Percentiles rank a stretch among this genome's conserved stretches.
Conservation (phyloP, 495 filamentous ascomycete genomes). For the Astrocystis sublimbata region DNA sequence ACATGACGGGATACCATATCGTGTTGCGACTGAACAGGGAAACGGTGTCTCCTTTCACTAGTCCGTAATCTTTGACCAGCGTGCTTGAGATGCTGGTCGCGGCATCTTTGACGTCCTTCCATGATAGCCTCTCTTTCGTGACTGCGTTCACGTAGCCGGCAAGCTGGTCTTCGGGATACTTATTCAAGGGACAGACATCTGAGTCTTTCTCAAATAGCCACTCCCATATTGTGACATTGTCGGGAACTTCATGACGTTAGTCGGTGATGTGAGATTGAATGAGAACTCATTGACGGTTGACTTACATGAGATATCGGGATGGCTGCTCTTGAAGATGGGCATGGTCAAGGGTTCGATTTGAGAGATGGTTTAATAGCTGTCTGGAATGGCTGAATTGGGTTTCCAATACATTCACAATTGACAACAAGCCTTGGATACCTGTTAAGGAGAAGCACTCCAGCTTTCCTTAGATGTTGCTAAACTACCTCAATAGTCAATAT, state of each 20-base stretch:
- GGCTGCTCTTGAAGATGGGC: conserved; percentile 18
- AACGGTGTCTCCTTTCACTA: conserved; percentile 51
- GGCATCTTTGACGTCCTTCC: conserved; percentile 49
- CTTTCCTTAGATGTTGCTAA: too few species aligned
- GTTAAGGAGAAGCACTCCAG: too few species aligned
- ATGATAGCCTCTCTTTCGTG: conserved; percentile 58
- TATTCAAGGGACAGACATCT: conserved; percentile 44
- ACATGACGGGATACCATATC: conserved; percentile 62
- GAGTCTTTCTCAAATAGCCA: conserved; percentile 58
- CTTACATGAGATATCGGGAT: conserved; percentile 16
- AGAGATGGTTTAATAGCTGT: too few species aligned
- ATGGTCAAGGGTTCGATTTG: not conserved
- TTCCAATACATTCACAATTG: too few species aligned
- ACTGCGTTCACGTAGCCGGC: conserved; percentile 56
- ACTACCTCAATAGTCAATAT: too few species aligned
- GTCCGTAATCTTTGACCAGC: conserved; percentile 52
- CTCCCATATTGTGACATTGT: conserved; percentile 56
- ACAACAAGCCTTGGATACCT: too few species aligned
- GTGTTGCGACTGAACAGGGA: conserved; percentile 59
- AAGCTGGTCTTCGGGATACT: conserved; percentile 36
- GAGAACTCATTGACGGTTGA: not conserved
- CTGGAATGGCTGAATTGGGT: too few species aligned
- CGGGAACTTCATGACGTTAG: conserved; percentile 45
- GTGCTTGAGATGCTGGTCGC: conserved; percentile 59
- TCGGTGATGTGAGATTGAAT: not conserved